Evolutionary conservation across 805 yeast genomes (phyloP), one percentile per base, ranked within the genome.

Genomic region (Saccharomycopsis synnaedendra): DNA sequence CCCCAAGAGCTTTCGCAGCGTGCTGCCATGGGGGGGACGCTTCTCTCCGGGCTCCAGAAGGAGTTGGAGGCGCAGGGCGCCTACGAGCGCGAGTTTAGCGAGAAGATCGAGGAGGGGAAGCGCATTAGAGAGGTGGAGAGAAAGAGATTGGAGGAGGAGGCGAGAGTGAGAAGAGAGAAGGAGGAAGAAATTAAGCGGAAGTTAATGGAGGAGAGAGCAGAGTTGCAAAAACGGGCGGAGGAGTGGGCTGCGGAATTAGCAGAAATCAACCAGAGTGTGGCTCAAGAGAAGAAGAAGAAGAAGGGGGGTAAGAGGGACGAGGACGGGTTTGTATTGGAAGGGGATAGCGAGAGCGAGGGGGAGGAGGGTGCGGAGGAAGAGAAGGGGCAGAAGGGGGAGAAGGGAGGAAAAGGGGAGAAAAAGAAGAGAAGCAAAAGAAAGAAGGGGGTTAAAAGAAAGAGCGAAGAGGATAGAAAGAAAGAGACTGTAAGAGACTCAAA

Each of bases 1-100:
- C 71, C 82, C 31, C 77, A 77, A 19, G 96, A 89, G 54, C 69
- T 93, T 55, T 82, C 80, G 57, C 82, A 88, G 55, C 80, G 97
- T 65, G 90, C 93, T n/a, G 75, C 76, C 55, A 75, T 87, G 74
- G 96, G 95, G 60, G 76, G 80, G 48, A 84, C 96, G 0, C 70
- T 88, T 60, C 69, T 75, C 52, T 79, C 76, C 50, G 82, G 88
- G 60, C 71, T 93, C 54, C 83, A 75, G 55, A 75, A 81, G 51
- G 76, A 81, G 32, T 66, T 83, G 45, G 77, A 73, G 30, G 90
- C 85, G 55, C 96, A 93, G 54, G 69, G 71, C 54, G 81, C 74
- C 52, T 80, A 72, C 62, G 89, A 85, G 49, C 62, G 62, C 11
- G 71, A 74, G 49, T 69, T 76, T 46, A 72, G 74, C 45, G 69